Conservation (phyloP, 257 asterid species). For the Forsythia viridissima region DNA sequence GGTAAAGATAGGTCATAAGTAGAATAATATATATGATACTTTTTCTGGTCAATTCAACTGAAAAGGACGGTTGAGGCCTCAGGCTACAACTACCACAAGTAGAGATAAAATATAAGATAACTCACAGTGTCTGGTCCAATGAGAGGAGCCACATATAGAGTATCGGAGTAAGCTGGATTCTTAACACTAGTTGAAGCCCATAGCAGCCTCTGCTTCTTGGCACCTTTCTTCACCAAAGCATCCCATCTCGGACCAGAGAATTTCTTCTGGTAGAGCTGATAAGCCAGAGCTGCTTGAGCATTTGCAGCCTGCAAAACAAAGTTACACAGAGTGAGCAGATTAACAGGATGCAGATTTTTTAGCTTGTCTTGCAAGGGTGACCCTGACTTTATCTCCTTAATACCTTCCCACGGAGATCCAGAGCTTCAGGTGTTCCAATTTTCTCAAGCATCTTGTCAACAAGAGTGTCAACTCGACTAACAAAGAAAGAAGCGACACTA, state of each 20-base stretch:
- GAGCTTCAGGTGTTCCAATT: slow-evolving; percentile 93
- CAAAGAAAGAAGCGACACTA: slow-evolving; percentile 97
- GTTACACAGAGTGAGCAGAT: slow-evolving; percentile 7
- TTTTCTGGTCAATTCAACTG: neutral
- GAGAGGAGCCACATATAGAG: slow-evolving; percentile 97
- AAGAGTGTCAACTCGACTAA: slow-evolving; percentile 93
- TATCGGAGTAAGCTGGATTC: slow-evolving; percentile 98
- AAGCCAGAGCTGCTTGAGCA: slow-evolving; percentile 97
- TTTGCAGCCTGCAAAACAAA: slow-evolving; percentile 77
- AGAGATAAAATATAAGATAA: slow-evolving; percentile 30
- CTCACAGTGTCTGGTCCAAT: slow-evolving; percentile 97
- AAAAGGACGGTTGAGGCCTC: neutral
- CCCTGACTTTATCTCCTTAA: neutral
- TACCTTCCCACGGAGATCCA: slow-evolving; percentile 97
- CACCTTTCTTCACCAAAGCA: slow-evolving; percentile 96
- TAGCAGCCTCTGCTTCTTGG: slow-evolving; percentile 95
- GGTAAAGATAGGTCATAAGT: neutral
- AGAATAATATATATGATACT: neutral
- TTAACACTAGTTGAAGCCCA: slow-evolving; percentile 99
- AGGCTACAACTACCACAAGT: slow-evolving; percentile 22
- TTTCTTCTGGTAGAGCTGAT: slow-evolving; percentile 88
- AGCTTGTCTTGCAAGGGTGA: neutral
- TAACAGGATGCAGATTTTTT: neutral
- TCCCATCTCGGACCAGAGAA: slow-evolving; percentile 99
- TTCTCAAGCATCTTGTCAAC: slow-evolving; percentile 98